Conservation (phyloP, 2,329 filamentous ascomycete genomes). For the Fusarium irregulare region DNA sequence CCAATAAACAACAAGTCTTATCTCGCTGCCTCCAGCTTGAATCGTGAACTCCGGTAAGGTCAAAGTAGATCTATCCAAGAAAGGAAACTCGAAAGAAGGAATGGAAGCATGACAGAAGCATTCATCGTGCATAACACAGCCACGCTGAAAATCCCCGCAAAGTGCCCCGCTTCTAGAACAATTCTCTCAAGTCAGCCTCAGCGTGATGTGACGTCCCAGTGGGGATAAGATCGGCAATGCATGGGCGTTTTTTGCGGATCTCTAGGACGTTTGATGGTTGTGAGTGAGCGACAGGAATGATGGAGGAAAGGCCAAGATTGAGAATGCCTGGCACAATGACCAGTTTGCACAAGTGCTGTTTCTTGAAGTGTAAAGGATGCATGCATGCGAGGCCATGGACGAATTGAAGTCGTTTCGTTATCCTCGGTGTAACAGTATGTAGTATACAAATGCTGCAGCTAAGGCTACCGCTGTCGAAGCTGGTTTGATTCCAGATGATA, state of each 20-base stretch:
- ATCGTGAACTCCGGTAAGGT: constrained; percentile 9
- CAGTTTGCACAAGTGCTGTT: constrained; percentile 4
- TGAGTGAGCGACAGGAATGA: constrained; percentile 28
- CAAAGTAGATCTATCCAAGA: constrained; percentile 11
- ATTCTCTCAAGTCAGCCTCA: constrained; percentile 48
- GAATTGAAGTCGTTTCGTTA: constrained; percentile 14
- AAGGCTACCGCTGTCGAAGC: constrained; percentile 13
- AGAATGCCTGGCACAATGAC: constrained; percentile 17
- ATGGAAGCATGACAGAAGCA: constrained; percentile 40
- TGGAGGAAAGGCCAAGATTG: constrained; percentile 18
- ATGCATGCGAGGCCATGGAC: constrained; percentile 1
- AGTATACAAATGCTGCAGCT: constrained; percentile 25
- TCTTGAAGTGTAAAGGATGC: background rate
- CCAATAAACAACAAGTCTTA: constrained; percentile 35
- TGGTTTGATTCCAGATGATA: constrained; percentile 6
- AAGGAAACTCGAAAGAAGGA: constrained; percentile 41
- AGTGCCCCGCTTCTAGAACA: constrained; percentile 49
- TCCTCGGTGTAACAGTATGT: constrained; percentile 20
- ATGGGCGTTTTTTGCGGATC: constrained; percentile 35
- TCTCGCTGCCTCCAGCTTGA: constrained; percentile 35
- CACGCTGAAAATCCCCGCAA: constrained; percentile 37
- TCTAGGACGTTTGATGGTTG: constrained; percentile 12
- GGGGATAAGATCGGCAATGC: constrained; percentile 34
- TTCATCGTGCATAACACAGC: constrained; percentile 31
- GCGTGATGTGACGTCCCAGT: constrained; percentile 23